A percentile compares a stretch with the other conserved stretches of the same genome.
Conservation (phyloP, 345 rosid genomes). For the Streptanthus diversifolius region DNA sequence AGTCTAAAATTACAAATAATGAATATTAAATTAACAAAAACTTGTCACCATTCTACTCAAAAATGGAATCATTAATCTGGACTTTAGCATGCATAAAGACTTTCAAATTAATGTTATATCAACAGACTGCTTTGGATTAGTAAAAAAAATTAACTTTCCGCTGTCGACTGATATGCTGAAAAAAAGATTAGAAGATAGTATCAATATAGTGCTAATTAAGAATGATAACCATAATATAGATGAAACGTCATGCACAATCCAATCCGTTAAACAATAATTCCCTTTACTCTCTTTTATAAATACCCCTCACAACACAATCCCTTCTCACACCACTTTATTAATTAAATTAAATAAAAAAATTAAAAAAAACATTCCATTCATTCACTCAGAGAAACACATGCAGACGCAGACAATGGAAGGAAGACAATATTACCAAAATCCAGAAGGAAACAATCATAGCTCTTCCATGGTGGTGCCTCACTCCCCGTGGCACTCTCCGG, state of each 20-base stretch:
- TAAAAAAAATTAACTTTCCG: neutral
- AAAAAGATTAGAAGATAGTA: neutral
- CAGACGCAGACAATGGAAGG: slow-evolving; percentile 41
- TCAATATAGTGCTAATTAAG: neutral
- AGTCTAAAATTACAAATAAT: neutral
- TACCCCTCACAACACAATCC: neutral
- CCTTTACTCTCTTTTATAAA: slow-evolving; percentile 14
- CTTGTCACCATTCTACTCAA: neutral
- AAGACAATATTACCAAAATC: slow-evolving; percentile 29
- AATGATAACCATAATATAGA: neutral
- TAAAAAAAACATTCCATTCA: neutral
- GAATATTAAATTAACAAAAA: neutral
- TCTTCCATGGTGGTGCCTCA: slow-evolving; percentile 37
- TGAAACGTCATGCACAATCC: slow-evolving; percentile 12
- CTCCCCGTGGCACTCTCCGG: slow-evolving; percentile 88
- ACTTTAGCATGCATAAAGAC: neutral
- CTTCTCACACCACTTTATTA: neutral
- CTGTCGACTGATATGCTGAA: neutral
- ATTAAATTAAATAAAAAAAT: neutral
- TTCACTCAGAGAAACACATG: neutral
- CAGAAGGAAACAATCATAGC: neutral
- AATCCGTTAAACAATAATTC: neutral
- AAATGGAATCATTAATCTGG: neutral
- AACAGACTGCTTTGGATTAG: neutral
- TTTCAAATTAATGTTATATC: neutral